phyloP scores from a whole-genome alignment of 1,284 basidiomycete genomes.

The Apiotrichum porosum region DNA sequence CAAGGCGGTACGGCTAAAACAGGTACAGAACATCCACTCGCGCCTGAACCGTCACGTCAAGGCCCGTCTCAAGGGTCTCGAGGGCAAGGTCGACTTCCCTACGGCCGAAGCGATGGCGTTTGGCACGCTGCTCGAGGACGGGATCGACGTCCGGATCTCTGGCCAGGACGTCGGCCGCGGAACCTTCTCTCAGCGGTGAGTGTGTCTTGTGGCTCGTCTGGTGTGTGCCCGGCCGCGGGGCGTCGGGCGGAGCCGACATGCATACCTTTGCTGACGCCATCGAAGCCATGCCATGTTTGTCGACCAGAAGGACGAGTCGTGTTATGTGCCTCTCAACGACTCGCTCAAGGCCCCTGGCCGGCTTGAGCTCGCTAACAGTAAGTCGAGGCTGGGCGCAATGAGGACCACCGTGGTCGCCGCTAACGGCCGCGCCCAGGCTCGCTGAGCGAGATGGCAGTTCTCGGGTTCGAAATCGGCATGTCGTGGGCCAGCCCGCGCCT shows the following conservation, averaged over 20 bases:
- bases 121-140: constrained; percentile 72
- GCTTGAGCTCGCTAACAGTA: constrained; percentile 79
- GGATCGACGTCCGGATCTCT: constrained; percentile 73
- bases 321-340: constrained; percentile 69
- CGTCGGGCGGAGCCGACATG: not conserved
- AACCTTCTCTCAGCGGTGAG: constrained; percentile 77
- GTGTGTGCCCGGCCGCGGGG: too few species aligned
- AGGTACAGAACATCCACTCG: constrained; percentile 66
- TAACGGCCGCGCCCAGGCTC: constrained; percentile 55
- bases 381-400: constrained; percentile 22
- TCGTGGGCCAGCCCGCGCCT: constrained; percentile 77
- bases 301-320: constrained; percentile 72
- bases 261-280: not conserved
- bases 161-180: constrained; percentile 87
- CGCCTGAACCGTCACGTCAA: constrained; percentile 74
- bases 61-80: constrained; percentile 65
- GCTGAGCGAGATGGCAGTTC: constrained; percentile 75
- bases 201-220: not conserved
- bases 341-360: constrained; percentile 57
- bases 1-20: not conserved
- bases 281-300: constrained; percentile 79
- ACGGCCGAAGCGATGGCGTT: constrained; percentile 85
- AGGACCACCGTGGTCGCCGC: too few species aligned
- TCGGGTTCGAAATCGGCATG: constrained; percentile 80
- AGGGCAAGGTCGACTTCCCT: constrained; percentile 74